Base-by-base conservation (phyloP, 179 eudicot genomes). In the Kewa caespitosa region DNA sequence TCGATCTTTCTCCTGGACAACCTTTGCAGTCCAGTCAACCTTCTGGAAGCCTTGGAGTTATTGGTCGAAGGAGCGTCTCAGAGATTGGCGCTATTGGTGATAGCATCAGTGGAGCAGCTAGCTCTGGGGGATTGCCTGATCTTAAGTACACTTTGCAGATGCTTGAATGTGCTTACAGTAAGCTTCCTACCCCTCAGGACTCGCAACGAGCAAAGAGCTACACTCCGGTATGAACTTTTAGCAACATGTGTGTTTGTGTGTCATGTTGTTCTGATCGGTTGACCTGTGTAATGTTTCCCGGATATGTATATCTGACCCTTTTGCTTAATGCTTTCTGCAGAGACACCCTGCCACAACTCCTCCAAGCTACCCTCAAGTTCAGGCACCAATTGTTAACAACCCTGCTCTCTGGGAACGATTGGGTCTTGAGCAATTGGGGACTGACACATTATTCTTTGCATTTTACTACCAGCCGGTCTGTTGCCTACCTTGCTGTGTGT, bases 31-130 rank as follows among this genome's bases (percentile, higher is more conserved):
- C 98, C 64, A 85, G 81, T 82, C 97, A 87, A 72, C 79, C 93
- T 72, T 81, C 96, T 70, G 92, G 83, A 22, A 86, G 89, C 76
- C 97, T 89, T 74, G 99, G 99, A 75, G 97, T 93, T 63, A 96
- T 93, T 77, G 99, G 98, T 80, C 88, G 96, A 81, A 91, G 89
- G 86, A 91, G 99, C 83, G 89, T 89, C 69, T 81, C 97, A 48
- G 98, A 93, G 80, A 94, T 96, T 73, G 99, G 98, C 54, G 89
- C 98, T 13, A 88, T 91, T 79, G 99, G 99, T 72, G 95, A 95
- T 81, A 90, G 84, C 85, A 83, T 95, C 17, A 81, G 91, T 72
- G 94, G 88, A 68, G 81, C 91, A 60, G 73, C 88, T 60, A 93
- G 74, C 75, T 84, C 89, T 59, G 95, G 88, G 50, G 90, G 80